Evolutionary conservation across 345 rosid genomes (phyloP).

Genomic region (Camelina sativa): DNA sequence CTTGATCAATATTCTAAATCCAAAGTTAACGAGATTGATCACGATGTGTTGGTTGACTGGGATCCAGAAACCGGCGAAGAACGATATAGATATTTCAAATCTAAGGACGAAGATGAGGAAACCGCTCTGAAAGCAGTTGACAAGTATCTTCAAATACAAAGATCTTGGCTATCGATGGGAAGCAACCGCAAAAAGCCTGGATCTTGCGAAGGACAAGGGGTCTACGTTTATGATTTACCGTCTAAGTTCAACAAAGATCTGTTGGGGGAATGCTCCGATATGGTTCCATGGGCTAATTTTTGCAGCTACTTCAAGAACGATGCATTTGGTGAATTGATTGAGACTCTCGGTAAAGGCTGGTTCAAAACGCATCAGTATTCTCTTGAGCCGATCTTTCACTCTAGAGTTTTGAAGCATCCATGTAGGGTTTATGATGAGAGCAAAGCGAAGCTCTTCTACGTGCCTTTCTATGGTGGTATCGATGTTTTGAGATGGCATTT

Average conservation of each 20-base stretch:
- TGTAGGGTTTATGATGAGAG: slow-evolving; percentile 72
- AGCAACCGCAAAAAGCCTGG: slow-evolving; percentile 3
- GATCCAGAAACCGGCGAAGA: slow-evolving; percentile 43
- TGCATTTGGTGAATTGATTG: slow-evolving; percentile 65
- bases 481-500: slow-evolving; percentile 93
- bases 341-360: slow-evolving; percentile 68
- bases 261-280: slow-evolving; percentile 70
- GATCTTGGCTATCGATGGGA: slow-evolving; percentile 51
- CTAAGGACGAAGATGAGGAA: slow-evolving; percentile 47
- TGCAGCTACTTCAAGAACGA: slow-evolving; percentile 63
- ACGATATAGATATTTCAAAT: slow-evolving; percentile 29
- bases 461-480: slow-evolving; percentile 79
- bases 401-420: slow-evolving; percentile 70
- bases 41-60: slow-evolving; percentile 9
- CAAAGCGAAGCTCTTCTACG: slow-evolving; percentile 77
- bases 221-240: slow-evolving; percentile 79
- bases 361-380: slow-evolving; percentile 75
- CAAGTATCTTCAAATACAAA: slow-evolving; percentile 56
- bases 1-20: slow-evolving; percentile 11
- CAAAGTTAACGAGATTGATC: neutral
- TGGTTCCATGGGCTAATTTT: slow-evolving; percentile 75
- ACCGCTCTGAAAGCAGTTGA: slow-evolving; percentile 50
- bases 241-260: slow-evolving; percentile 82
- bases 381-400: slow-evolving; percentile 79
- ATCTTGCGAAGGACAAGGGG: slow-evolving; percentile 63